Conservation (phyloP, 257 asterid genomes). For the Leonotis leonurus region DNA sequence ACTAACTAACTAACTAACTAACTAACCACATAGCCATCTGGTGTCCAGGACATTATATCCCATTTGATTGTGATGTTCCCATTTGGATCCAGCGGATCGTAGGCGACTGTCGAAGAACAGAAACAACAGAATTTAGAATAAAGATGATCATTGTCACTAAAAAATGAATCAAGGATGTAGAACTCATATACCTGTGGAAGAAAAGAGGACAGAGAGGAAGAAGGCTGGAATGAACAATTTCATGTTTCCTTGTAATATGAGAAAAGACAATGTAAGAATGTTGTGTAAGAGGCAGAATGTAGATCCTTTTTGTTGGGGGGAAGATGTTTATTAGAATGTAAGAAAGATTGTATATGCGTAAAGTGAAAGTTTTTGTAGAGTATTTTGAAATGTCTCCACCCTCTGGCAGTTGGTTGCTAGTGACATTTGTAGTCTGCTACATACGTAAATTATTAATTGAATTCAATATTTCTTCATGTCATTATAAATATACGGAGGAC, state of each 20-base stretch:
- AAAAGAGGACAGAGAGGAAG: slow-evolving; percentile 26
- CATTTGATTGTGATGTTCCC: slow-evolving; percentile 94
- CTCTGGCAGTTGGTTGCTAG: slow-evolving; percentile 57
- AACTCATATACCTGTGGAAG: slow-evolving; percentile 41
- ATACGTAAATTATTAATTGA: slow-evolving; percentile 1
- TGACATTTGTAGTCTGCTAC: slow-evolving; percentile 13
- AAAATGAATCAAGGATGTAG: not conserved
- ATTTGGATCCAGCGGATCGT: slow-evolving; percentile 85
- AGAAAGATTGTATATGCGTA: slow-evolving; percentile 34
- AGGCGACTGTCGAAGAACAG: slow-evolving; percentile 43
- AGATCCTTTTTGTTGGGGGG: slow-evolving; percentile 5
- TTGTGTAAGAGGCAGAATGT: not conserved
- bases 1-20: too few species aligned
- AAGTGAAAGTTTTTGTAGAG: slow-evolving; percentile 24
- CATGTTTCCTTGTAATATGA: slow-evolving; percentile 24
- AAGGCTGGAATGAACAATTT: slow-evolving; percentile 19
- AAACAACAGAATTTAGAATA: not conserved
- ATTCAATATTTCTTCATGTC: slow-evolving; percentile 33
- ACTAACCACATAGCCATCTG: slow-evolving; percentile 89
- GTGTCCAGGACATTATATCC: slow-evolving; percentile 91
- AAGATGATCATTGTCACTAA: not conserved
- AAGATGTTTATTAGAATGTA: slow-evolving; percentile 17
- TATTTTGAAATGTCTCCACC: slow-evolving; percentile 35
- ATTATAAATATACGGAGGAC: too few species aligned
- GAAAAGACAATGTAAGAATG: not conserved